These are phyloP conservation scores for Lathyrus tuberosus DNA, from an alignment of 306 rosid species.

Conservation along the genomic window DNA sequence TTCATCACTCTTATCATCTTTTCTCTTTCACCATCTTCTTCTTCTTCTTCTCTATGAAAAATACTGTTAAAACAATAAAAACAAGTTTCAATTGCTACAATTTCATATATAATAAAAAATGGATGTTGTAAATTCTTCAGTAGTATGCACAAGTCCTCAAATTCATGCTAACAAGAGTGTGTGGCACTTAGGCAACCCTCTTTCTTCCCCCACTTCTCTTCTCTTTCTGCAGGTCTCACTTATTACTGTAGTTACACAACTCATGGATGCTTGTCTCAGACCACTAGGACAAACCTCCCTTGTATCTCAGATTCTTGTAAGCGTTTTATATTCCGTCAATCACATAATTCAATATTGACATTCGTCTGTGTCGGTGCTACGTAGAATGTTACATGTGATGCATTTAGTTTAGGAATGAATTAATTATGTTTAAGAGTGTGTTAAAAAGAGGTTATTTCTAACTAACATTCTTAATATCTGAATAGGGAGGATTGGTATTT, in stretches of 20 bases:
- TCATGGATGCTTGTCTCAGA: conserved; percentile 42
- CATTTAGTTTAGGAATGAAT: too few species aligned
- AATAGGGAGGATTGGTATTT: conserved; percentile 56
- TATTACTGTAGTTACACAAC: conserved; percentile 43
- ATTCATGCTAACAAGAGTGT: not conserved
- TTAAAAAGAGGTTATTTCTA: not conserved
- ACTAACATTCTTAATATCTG: not conserved
- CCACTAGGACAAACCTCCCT: conserved; percentile 68
- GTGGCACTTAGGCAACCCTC: conserved; percentile 44
- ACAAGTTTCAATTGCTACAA: not conserved
- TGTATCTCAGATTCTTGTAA: conserved; percentile 75
- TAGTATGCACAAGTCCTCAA: conserved; percentile 52
- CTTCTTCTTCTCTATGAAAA: conserved; percentile 13
- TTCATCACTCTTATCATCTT: not conserved
- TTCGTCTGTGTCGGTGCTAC: not conserved
- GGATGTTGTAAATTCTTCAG: conserved; percentile 33
- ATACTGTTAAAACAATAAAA: not conserved
- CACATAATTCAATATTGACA: too few species aligned
- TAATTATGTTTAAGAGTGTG: not conserved
- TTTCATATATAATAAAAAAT: not conserved
- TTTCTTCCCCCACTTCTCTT: conserved; percentile 51
- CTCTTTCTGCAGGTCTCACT: conserved; percentile 57
- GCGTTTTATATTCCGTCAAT: conserved; percentile 26
- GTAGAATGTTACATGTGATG: not conserved
- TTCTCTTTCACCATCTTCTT: not conserved